A percentile compares a stretch with the other conserved stretches of the same genome.
These are phyloP conservation scores for Pleurotus pulmonarius DNA, from an alignment of 768 basidiomycete genomes.

Conservation along the genomic window DNA sequence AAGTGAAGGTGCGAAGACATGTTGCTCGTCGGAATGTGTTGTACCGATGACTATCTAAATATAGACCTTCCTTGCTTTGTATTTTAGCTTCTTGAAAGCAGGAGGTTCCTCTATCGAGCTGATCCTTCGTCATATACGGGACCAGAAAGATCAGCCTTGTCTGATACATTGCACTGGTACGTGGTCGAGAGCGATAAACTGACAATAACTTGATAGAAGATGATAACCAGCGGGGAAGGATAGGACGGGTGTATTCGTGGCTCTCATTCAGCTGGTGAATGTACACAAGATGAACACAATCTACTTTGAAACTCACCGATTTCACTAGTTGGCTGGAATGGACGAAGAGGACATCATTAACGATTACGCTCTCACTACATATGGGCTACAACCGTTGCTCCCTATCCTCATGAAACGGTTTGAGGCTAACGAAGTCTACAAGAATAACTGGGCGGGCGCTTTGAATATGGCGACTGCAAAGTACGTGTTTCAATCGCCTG, in stretches of 20 bases:
- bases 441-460: slow-evolving; percentile 30
- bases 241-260: slow-evolving; percentile 35
- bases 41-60: not conserved
- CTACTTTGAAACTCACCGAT: not conserved
- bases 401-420: slow-evolving; percentile 27
- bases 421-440: slow-evolving; percentile 22
- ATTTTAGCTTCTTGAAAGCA: slow-evolving; percentile 25
- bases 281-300: not conserved
- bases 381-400: slow-evolving; percentile 31
- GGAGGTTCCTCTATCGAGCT: slow-evolving; percentile 27
- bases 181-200: not conserved
- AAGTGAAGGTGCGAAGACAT: slow-evolving; percentile 17
- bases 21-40: not conserved
- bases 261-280: slow-evolving; percentile 24
- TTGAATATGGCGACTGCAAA: slow-evolving; percentile 30
- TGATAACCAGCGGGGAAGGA: slow-evolving; percentile 37
- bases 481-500: slow-evolving; percentile 16
- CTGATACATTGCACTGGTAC: slow-evolving; percentile 42
- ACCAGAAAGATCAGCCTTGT: slow-evolving; percentile 33
- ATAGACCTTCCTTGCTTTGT: slow-evolving; percentile 28
- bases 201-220: not conserved
- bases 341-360: slow-evolving; percentile 32
- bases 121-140: slow-evolving; percentile 33
- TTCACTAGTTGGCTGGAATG: slow-evolving; percentile 32
- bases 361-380: slow-evolving; percentile 36